Evolutionary conservation across 1,284 basidiomycete genomes (phyloP), one percentile per base, ranked within the genome.

Genomic region (Rugosomyces carneus): DNA sequence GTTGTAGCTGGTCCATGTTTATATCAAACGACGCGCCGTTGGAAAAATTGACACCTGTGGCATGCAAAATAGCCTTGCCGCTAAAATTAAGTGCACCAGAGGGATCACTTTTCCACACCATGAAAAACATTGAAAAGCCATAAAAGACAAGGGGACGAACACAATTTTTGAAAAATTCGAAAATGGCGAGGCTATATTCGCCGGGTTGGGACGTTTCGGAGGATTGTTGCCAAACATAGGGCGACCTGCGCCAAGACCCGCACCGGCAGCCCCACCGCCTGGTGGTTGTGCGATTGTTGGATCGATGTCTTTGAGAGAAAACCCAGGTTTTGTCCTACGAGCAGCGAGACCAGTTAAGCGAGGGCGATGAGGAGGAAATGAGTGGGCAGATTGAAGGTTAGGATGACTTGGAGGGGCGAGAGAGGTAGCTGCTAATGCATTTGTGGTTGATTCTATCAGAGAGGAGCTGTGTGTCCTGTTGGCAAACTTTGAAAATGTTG

Each of bases 161-260:
- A 98, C 91, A 59, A 98, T 95, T 69, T 88, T 92, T 55, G 84
- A 81, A 64, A 97, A 97, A 65, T 93, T 96, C 40, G 85, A 76
- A 67, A 99, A 99, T 15, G 91, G 89, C 19, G 88, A 88, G 48
- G 73, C 77, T 55, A 80, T 73, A 48, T 69, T 67, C 42, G 60
- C 54, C 27, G 71, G 51, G 44, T 49, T 66, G 23, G 70, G 67
- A 15, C 73, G 70, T 43, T 66, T 67, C 36, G 60, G 59, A 20
- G 66, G 59, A 24, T 72, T 72, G 47, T 62, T 65, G 49, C 60
- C 71, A 52, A 69, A 63, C 47, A 61, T 65, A 39, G 67, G 81
- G 63, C 82, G 74, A 37, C 85, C 86, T 35, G 76, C 72, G 42
- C 84, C 86, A 20, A 89, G 73, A 45, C 84, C 84, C 5, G 86